Base-by-base conservation (phyloP, 2,329 filamentous ascomycete genomes). In the Claviceps fusiformis region DNA sequence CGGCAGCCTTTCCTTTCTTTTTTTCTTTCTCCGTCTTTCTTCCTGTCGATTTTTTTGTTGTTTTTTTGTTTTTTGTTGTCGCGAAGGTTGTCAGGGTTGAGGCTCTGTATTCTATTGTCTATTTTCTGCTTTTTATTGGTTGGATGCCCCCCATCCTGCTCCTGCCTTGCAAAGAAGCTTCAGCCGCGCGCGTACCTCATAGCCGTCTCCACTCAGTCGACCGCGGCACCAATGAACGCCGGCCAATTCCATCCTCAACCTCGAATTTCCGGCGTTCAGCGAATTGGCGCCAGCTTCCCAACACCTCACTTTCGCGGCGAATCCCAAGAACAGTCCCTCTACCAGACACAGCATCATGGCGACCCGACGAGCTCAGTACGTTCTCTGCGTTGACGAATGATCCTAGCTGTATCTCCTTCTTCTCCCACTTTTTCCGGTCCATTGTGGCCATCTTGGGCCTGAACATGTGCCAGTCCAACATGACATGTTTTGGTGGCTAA, bases 301-400 rank as follows among this genome's bases (percentile, higher is more conserved):
- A 62, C 60, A 33, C 61, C 62, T 61, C 63, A 60, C 59, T 56
- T 61, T 62, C 60, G 60, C 60, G 59, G 62, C 60, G 56, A 63
- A 27, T 24, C 15, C 46, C 58, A 56, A 58, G 60, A 62, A 59
- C 64, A 62, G 61, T 64, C 56, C 59, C 61, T 60, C 63, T 54
- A 62, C 57, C 19, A 37, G 11, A 15, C 48, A 27, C 60, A 59
- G 59, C 64, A 72, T 55, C 59, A 74, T 74, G 72, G 64, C 72
- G 62, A 63, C 67, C 59, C 71, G 72, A 71, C 65, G 70, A 64
- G 57, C 72, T 59, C 65, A 72, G 72, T 74, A 70, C 55, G 72
- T 71, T 47, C 24, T 6, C 19, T 41, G 13, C 15, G 3, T 41
- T 41, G 13, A 9, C 24, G 10, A 17, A 5, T 37, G 35, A 8